Evolutionary conservation across 2,329 filamentous ascomycete species (phyloP), one percentile per base, ranked within the genome.

Genomic region (Bipolaris oryzae): DNA sequence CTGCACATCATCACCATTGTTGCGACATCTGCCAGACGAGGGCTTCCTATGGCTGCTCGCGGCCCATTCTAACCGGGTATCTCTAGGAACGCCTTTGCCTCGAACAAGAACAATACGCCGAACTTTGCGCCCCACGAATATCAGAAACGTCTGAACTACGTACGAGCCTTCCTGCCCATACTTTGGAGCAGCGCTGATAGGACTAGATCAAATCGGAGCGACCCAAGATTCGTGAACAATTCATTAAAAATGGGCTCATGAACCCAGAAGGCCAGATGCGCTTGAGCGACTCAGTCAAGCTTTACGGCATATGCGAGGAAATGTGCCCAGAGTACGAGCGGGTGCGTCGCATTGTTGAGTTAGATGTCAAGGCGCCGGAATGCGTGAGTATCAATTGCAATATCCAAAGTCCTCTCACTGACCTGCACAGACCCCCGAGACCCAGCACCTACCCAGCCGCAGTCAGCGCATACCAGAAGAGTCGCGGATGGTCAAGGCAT

Each of bases 261-360:
- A 72, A 88, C 67, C 86, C 85, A 5, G 81, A 85, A 56, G 84
- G 72, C 41, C 84, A 84, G n/a, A 85, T 83, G 50, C 80, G 79
- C 21, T 76, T 88, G 55, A 80, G 81, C 28, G 81, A 87, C 59
- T 85, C 86, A 25, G 86, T 88, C 65, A 87, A 84, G 18, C 81
- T 84, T 0, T 81, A 85, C 5, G 86, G 85, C 48, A 85, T 82
- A 48, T 88, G 86, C 72, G 81, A 80, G 37, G 82, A 84, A 61
- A 88, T 88, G 85, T 89, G 86, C 67, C 83, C 86, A 2, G 84
- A 87, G 60, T 87, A 80, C 55, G 86, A 89, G 74, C 76, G 86
- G 41, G 81, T 87, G 41, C 82, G 87, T 62, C 80, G 86, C 37
- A 85, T 87, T 46, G 80, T 84, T 42, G 83, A 87, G 68, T 84